Base-by-base conservation (phyloP, 2,329 filamentous ascomycete species). In the Mycosphaerella sp. region DNA sequence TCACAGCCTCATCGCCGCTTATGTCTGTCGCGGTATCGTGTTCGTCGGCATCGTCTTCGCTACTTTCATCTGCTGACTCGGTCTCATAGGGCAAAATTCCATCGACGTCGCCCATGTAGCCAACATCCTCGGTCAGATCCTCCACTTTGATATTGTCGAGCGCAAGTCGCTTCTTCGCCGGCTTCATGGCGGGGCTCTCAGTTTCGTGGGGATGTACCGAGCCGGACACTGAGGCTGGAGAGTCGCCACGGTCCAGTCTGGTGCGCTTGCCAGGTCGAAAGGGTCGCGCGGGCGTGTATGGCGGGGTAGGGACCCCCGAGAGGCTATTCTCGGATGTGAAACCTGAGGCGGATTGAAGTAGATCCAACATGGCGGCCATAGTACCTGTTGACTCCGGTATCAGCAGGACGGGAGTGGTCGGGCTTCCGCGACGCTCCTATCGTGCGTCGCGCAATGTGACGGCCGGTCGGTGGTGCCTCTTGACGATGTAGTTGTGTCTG, bases 21-120 rank as follows among this genome's bases (percentile, higher is more conserved):
- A 51, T 36, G 36, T 69, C 60, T 17, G 72, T 63, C 9, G 62
- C 63, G 34, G 62, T 65, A 39, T 59, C 50, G 17, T 67, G 55
- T 14, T 45, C 48, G 17, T 49, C 49, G 41, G 34, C 14, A 23
- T 72, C 62, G 10, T 60, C 62, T 40, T 63, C 64, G 23, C 64
- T 59, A 49, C 59, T 57, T 38, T 44, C 46, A 39, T 61, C 34
- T 31, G 54, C 72, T 68, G 54, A 54, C 51, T 61, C 59, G 11
- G 59, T 51, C 50, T 74, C 69, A 47, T 75, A 70, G 4, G 75
- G 75, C 38, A 67, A 67, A 17, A 77, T 65, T 53, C 76, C 64
- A 54, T 76, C 73, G 48, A 72, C 64, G 52, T 75, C 72, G 50
- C 68, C 69, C 45, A 71, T 68, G 53, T 72, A 73, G 29, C 65